phyloP scores from a whole-genome alignment of 306 rosid species.

The Trifolium subterraneum region DNA sequence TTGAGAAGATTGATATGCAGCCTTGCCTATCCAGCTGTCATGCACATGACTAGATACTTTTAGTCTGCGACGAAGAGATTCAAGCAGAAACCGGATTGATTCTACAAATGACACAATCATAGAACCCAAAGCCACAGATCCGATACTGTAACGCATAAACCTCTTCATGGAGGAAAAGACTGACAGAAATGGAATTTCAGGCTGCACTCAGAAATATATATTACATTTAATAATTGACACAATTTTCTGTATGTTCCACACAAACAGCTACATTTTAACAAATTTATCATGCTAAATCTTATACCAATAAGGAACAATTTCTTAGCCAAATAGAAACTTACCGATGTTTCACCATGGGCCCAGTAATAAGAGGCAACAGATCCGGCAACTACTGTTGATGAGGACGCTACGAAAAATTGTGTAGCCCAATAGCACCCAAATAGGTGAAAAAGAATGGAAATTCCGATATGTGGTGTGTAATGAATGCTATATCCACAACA shows the following conservation, averaged over 20 bases:
- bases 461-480: conserved; percentile 90
- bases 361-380: conserved; percentile 95
- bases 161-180: conserved; percentile 92
- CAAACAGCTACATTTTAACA: conserved; percentile 17
- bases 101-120: conserved; percentile 85
- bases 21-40: conserved; percentile 69
- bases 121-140: conserved; percentile 95
- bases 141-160: conserved; percentile 81
- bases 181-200: conserved; percentile 87
- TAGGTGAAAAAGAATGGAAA: conserved; percentile 88
- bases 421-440: conserved; percentile 97
- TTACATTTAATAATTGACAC: conserved; percentile 27
- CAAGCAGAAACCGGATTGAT: conserved; percentile 87
- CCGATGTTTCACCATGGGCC: conserved; percentile 87
- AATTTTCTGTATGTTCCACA: not conserved
- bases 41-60: conserved; percentile 64
- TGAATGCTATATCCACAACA: conserved; percentile 93
- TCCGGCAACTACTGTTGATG: conserved; percentile 91
- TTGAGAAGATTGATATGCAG: conserved; percentile 60
- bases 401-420: conserved; percentile 86
- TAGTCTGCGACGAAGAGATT: conserved; percentile 84
- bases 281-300: not conserved
- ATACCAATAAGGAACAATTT: conserved; percentile 26
- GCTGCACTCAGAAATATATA: conserved; percentile 62
- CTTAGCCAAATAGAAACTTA: conserved; percentile 51